Conservation (phyloP, 2,329 filamentous ascomycete species). For the Sporothrix pseudoabietina region DNA sequence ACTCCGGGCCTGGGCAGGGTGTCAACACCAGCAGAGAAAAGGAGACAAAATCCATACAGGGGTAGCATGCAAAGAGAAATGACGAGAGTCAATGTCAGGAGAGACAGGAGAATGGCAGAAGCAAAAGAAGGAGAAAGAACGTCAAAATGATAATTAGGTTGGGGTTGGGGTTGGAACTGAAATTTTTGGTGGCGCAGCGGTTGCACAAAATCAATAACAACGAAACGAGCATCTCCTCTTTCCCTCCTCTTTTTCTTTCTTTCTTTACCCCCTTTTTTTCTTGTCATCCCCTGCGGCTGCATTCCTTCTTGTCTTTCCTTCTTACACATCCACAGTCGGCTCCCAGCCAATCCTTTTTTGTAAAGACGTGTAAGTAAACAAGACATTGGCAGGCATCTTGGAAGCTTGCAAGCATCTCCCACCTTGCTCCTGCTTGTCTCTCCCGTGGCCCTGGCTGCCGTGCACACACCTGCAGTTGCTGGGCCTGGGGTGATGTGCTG, state of each 20-base stretch:
- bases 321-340: background rate
- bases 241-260: background rate
- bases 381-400: background rate
- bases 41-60: background rate
- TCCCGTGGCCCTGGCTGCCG: constrained; percentile 13
- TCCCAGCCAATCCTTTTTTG: background rate
- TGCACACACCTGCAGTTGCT: background rate
- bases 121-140: background rate
- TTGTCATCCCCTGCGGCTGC: background rate
- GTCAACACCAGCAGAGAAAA: background rate
- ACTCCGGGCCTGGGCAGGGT: background rate
- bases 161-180: background rate
- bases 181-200: constrained; percentile 19
- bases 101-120: background rate
- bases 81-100: background rate
- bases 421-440: background rate
- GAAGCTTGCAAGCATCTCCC: background rate
- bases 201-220: constrained; percentile 21
- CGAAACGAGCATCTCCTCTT: constrained; percentile 2
- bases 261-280: background rate
- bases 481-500: background rate
- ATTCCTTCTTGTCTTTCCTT: background rate
- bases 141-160: constrained; percentile 1
- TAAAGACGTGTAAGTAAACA: background rate
- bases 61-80: constrained; percentile 7